These are phyloP conservation scores for Solanum ahanhuiri DNA, from an alignment of 257 asterid species.

Conservation along the genomic window DNA sequence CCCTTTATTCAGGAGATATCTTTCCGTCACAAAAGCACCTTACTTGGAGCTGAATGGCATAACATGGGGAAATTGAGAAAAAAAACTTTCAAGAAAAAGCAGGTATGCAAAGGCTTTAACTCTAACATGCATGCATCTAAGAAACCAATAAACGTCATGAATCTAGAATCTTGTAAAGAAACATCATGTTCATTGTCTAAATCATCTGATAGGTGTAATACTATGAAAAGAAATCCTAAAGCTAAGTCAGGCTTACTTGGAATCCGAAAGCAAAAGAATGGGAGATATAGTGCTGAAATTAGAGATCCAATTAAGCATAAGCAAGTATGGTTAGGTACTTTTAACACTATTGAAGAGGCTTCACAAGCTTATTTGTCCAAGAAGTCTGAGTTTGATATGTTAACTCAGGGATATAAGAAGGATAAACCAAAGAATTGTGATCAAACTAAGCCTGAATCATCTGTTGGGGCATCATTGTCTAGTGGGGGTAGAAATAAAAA, in stretches of 20 bases:
- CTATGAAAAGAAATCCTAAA: not conserved
- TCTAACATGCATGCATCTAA: not conserved
- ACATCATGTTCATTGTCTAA: not conserved
- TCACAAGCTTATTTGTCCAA: not conserved
- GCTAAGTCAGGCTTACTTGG: not conserved
- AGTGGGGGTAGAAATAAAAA: not conserved
- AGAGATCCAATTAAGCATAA: not conserved
- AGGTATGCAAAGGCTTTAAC: not conserved
- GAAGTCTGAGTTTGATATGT: not conserved
- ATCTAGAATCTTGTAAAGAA: not conserved
- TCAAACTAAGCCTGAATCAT: not conserved
- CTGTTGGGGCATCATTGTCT: not conserved
- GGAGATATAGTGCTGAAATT: not conserved
- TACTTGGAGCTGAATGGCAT: not conserved
- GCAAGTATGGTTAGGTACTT: not conserved
- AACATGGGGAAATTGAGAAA: not conserved
- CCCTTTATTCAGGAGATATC: not conserved
- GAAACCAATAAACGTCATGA: not conserved
- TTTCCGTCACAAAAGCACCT: not conserved
- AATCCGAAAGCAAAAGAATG: not conserved
- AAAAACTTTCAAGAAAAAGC: not conserved
- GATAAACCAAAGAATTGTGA: not conserved
- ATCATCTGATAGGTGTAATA: not conserved
- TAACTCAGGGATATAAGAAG: not conserved
- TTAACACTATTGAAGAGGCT: not conserved